Percentiles rank a stretch among this genome's conserved stretches.
Conservation (phyloP, 345 rosid species). For the Crucihimalaya himalaica region DNA sequence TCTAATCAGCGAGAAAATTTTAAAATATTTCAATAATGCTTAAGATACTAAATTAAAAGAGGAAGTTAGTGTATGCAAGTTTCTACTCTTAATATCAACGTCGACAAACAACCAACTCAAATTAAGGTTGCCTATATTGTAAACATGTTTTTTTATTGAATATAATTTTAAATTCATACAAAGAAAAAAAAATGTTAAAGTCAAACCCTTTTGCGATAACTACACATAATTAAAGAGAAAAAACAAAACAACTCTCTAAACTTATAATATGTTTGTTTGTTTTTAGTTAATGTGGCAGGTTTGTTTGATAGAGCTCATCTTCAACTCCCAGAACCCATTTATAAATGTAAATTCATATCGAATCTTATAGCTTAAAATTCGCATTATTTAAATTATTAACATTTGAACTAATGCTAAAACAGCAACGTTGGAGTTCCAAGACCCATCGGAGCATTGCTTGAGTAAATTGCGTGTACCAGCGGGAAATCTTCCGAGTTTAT, state of each 20-base stretch:
- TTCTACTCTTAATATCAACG: too few species aligned
- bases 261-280: neutral
- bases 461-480: conserved; percentile 70
- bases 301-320: conserved; percentile 52
- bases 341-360: conserved; percentile 50
- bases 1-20: neutral
- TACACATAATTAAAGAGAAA: neutral
- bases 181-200: neutral
- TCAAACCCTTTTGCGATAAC: too few species aligned
- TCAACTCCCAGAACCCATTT: conserved; percentile 58
- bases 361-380: neutral
- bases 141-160: too few species aligned
- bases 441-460: conserved; percentile 78
- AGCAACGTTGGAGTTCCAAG: conserved; percentile 83
- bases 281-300: conserved; percentile 47
- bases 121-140: too few species aligned
- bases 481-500: conserved; percentile 57
- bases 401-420: conserved; percentile 18
- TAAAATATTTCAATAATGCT: neutral
- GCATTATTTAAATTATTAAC: neutral
- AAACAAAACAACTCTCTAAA: neutral
- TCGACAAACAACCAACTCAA: too few species aligned
- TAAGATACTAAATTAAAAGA: neutral
- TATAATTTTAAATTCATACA: too few species aligned
- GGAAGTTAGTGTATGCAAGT: too few species aligned